These are phyloP conservation scores for Botryobasidium botryosum DNA, from an alignment of 768 basidiomycete species.

Conservation along the genomic window DNA sequence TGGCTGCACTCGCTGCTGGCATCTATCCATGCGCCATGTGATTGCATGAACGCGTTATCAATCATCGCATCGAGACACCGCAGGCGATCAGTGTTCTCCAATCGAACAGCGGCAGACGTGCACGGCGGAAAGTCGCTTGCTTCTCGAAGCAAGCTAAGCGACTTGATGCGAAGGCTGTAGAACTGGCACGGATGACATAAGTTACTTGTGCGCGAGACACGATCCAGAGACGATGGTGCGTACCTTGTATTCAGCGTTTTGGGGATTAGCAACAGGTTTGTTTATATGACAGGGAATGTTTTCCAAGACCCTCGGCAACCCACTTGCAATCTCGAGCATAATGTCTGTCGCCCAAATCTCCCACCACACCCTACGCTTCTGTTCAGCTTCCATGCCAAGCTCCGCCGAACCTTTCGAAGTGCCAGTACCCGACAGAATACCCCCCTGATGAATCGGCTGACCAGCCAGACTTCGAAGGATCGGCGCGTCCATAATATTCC, in stretches of 20 bases:
- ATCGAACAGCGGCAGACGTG: not conserved
- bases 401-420: too few relatives aligned
- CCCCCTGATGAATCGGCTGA: too few relatives aligned
- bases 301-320: not conserved
- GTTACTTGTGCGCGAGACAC: not conserved
- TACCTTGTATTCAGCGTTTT: too few relatives aligned
- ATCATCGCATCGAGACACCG: not conserved
- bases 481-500: not conserved
- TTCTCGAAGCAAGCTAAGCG: not conserved
- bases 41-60: not conserved
- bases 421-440: too few relatives aligned
- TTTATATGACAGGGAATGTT: not conserved
- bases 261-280: not conserved
- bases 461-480: too few relatives aligned
- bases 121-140: not conserved
- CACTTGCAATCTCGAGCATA: not conserved
- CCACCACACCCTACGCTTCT: not conserved
- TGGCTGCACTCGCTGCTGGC: not conserved
- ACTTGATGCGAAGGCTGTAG: not conserved
- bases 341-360: not conserved
- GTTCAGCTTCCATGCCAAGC: too few relatives aligned
- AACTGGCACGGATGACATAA: slow-evolving; percentile 1
- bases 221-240: too few relatives aligned
- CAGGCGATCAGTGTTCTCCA: not conserved
- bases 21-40: not conserved